A percentile compares a stretch with the other conserved stretches of the same genome.
Evolutionary conservation across 2,329 filamentous ascomycete genomes (phyloP).

Genomic region (Lachnellula cervina): DNA sequence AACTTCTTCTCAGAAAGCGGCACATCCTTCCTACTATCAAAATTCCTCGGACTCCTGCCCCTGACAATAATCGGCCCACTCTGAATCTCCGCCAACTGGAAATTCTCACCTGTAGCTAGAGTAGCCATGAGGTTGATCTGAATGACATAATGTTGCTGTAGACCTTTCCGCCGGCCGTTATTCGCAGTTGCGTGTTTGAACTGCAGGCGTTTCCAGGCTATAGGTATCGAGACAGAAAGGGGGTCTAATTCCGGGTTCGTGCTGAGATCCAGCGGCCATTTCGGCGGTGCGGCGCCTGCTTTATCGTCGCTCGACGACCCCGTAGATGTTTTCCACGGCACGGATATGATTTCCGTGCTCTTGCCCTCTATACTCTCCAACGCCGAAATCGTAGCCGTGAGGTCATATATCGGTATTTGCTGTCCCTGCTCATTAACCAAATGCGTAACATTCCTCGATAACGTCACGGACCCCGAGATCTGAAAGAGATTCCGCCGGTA

Average conservation of each 20-base stretch:
- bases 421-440: constrained; percentile 74
- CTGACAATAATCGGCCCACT: constrained; percentile 94
- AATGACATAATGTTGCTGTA: constrained; percentile 93
- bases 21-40: constrained; percentile 84
- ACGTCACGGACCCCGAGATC: constrained; percentile 78
- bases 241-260: constrained; percentile 68
- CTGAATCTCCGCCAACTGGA: constrained; percentile 76
- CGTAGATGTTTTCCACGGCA: constrained; percentile 76
- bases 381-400: constrained; percentile 78
- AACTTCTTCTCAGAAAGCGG: constrained; percentile 47
- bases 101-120: constrained; percentile 57
- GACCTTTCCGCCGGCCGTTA: constrained; percentile 86
- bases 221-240: constrained; percentile 71
- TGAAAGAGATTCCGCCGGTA: constrained; percentile 94
- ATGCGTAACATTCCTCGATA: constrained; percentile 68
- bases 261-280: constrained; percentile 50
- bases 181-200: constrained; percentile 97
- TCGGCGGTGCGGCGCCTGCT: constrained; percentile 48
- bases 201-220: constrained; percentile 90
- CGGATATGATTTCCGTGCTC: constrained; percentile 87
- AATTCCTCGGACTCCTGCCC: constrained; percentile 87
- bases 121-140: constrained; percentile 79
- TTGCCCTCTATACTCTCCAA: constrained; percentile 92
- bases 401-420: constrained; percentile 68
- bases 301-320: constrained; percentile 27